Base-by-base conservation (phyloP, 805 yeast species). In the Tetrapisispora pingtungensis region DNA sequence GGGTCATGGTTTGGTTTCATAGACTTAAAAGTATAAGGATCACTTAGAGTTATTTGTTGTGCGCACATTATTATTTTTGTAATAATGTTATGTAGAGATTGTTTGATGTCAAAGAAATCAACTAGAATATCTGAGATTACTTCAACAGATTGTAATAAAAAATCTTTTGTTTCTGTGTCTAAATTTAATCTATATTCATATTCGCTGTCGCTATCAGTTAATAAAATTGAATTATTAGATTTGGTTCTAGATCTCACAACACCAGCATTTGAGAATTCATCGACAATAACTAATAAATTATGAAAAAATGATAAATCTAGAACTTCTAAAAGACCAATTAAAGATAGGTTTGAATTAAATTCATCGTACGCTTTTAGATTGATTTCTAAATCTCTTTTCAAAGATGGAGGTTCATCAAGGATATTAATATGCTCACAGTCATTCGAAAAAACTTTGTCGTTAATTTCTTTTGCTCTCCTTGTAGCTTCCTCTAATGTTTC, bases 71-170 rank as follows among this genome's bases (percentile, higher is more conserved):
- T 69, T 6, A 83, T 68, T 26, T 72, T 72, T 3, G 78, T 67
- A 28, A 80, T 67, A 4, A 72, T 58, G 50, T 81, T 77, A 59
- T 86, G 89, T 22, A 84, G 59, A 8, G 74, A 71, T 58, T 87
- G 96, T 54, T 87, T 88, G 39, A 74, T 66, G 49, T 81, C 82
- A 55, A 80, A 75, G 57, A 84, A 87, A 41, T 84, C 94, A n/a
- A 81, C 68, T 4, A 80, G 52, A 10, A 59, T 33, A 4, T 54
- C 45, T 7, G 64, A 56, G 2, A 54, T 49, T 0, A 62, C 51
- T 3, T 57, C 49, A 47, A 59, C 50, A 0, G 63, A 53, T 43
- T 61, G 65, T 37, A 53, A 54, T 30, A 61, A 50, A 44, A 62
- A 56, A 34, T 62, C 64, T 44, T 54, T 57, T 38, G 60, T 55